Evolutionary conservation across 2,329 filamentous ascomycete genomes (phyloP), one percentile per base, ranked within the genome.

Genomic region (Colletotrichum truncatum): DNA sequence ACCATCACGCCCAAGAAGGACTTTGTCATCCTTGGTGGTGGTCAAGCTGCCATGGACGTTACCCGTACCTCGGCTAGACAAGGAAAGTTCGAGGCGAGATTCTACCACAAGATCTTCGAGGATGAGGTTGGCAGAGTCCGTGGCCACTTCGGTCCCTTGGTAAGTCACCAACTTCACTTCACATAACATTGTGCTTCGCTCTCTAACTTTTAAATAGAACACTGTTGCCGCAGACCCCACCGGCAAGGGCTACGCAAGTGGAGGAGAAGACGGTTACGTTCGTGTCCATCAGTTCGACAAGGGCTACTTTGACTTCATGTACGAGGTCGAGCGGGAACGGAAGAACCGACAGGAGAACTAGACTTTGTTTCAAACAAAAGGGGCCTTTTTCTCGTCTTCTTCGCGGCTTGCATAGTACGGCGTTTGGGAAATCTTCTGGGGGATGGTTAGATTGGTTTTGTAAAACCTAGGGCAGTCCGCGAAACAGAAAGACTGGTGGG

Each of bases 101-200:
- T 99, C 87, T 99, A 98, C 87, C 96, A 99, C 90, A 98, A 97
- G 88, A 91, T 99, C 79, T 98, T 99, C 79, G 94, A 97, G 82
- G 95, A 99, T 81, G 96, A 99, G 85, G 95, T 98, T 75, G 96
- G 96, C 72, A 91, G 96, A 85, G 96, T 99, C 70, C 89, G 94
- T 77, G 96, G 96, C 69, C 96, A 99, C 81, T 99, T 99, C 82
- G 96, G 96, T 77, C 96, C 92, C 71, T 86, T 98, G 77, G 80
- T 82, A 76, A 64, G 80, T 73, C 41, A 18, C 11, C 18, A 2
- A 5, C 11, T 11, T 16, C 14, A 10, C 32, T 8, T 10, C 25
- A 12, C 18, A 32, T 48, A 14, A n/a, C n/a, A n/a, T n/a, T n/a
- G n/a, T n/a, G n/a, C n/a, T 28, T 3, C 14, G 8, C n/a, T 9